Percentiles rank a stretch among this genome's conserved stretches.
Conservation (phyloP, 163 green algal genomes). For the Volvox carteri region DNA sequence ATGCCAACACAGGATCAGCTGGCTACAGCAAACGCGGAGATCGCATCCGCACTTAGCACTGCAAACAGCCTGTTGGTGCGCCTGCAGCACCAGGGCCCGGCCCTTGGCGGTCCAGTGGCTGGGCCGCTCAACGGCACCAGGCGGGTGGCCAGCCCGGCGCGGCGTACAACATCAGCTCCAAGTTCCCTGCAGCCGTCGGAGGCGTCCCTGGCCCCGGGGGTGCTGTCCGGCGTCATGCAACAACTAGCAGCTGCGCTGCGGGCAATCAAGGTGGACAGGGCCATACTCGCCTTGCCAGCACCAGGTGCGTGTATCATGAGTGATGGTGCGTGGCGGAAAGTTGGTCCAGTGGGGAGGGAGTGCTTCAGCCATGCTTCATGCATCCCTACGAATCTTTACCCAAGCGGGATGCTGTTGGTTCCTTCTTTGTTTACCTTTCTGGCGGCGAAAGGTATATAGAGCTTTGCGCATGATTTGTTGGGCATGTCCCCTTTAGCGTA, state of each 20-base stretch:
- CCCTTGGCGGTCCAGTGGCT: background rate
- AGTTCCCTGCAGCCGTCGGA: background rate
- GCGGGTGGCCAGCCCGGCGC: conserved; percentile 12
- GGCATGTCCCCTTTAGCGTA: no score
- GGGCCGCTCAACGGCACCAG: background rate
- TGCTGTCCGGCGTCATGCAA: conserved; percentile 15
- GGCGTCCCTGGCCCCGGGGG: background rate
- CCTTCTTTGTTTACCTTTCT: no score
- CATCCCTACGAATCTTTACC: no score
- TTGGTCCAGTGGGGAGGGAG: no score
- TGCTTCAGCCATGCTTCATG: no score
- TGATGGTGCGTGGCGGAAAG: no score
- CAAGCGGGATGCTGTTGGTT: no score
- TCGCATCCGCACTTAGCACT: conserved; percentile 56
- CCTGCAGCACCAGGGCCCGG: conserved; percentile 23
- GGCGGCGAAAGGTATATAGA: no score
- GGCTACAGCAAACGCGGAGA: conserved; percentile 64
- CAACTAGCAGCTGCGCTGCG: conserved; percentile 18
- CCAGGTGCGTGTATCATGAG: background rate
- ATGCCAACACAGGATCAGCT: conserved; percentile 61
- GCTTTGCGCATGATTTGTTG: no score
- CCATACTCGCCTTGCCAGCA: background rate
- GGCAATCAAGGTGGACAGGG: background rate
- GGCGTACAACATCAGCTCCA: background rate
- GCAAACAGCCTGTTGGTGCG: conserved; percentile 60